These are phyloP conservation scores for Candida anglica DNA, from an alignment of 805 yeast genomes.

Conservation along the genomic window DNA sequence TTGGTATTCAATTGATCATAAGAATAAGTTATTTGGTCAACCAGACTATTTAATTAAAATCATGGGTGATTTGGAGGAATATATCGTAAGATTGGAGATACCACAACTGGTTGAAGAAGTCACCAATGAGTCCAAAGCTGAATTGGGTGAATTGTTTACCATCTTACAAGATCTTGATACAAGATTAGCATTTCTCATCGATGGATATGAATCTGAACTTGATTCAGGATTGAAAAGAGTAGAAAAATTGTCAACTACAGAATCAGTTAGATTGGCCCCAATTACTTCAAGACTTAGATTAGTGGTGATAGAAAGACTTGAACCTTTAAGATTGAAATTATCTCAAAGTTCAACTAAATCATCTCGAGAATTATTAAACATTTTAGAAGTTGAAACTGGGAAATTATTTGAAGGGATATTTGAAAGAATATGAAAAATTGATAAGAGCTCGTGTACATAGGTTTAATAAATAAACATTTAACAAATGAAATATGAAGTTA, in stretches of 20 bases:
- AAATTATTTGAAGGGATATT: slow-evolving; percentile 36
- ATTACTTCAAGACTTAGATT: slow-evolving; percentile 30
- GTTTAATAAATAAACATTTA: background rate
- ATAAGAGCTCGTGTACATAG: too few species aligned
- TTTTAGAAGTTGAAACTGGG: slow-evolving; percentile 33
- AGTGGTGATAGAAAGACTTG: slow-evolving; percentile 22
- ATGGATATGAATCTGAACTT: slow-evolving; percentile 19
- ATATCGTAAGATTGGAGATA: slow-evolving; percentile 10
- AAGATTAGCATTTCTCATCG: slow-evolving; percentile 25
- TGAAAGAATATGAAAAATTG: slow-evolving; percentile 22
- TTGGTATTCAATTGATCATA: slow-evolving; percentile 27
- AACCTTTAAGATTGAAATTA: slow-evolving; percentile 9
- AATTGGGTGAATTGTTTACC: slow-evolving; percentile 15
- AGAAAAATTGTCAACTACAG: slow-evolving; percentile 23
- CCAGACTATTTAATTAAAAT: slow-evolving; percentile 32
- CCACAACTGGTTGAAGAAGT: slow-evolving; percentile 15
- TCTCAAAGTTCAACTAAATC: slow-evolving; percentile 3
- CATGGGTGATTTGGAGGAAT: slow-evolving; percentile 37
- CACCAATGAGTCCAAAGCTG: slow-evolving; percentile 7
- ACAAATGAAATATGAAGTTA: background rate
- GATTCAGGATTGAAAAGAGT: slow-evolving; percentile 1
- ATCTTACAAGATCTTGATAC: slow-evolving; percentile 30
- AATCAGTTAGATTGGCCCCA: slow-evolving; percentile 28
- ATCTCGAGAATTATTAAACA: slow-evolving; percentile 10
- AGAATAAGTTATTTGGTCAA: slow-evolving; percentile 28